Percentiles rank a stretch among this genome's conserved stretches.
phyloP scores from a whole-genome alignment of 352 stramenopile genomes.

The Thalassiosira ordinaria region DNA sequence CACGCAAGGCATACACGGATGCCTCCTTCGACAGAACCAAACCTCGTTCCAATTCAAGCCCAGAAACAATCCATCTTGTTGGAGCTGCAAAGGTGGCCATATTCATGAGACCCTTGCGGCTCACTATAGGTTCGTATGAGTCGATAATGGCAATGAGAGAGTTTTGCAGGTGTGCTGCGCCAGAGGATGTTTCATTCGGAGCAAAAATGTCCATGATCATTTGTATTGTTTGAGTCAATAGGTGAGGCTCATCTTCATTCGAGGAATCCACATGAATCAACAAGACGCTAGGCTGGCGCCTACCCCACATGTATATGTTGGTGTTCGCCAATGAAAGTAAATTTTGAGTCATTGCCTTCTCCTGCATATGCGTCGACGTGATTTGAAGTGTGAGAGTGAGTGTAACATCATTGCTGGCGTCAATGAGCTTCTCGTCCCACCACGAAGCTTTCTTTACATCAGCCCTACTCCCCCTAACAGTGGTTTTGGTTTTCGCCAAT shows the following conservation, averaged over 20 bases:
- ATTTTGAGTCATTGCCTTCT: conserved; percentile 44
- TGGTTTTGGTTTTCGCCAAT: conserved; percentile 25
- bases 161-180: conserved; percentile 33
- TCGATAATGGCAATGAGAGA: conserved; percentile 63
- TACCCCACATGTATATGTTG: conserved; percentile 75
- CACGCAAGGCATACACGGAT: conserved; percentile 58
- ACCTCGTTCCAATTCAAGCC: conserved; percentile 80
- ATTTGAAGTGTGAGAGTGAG: conserved; percentile 80
- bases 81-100: conserved; percentile 78
- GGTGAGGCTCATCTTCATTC: conserved; percentile 3
- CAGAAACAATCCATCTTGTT: conserved; percentile 79
- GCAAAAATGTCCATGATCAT: conserved; percentile 50
- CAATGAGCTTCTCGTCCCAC: conserved; percentile 63
- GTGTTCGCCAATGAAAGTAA: conserved; percentile 62
- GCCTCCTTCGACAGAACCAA: conserved; percentile 72
- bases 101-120: conserved; percentile 81
- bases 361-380: conserved; percentile 51
- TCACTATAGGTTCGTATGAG: conserved; percentile 53
- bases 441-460: conserved; percentile 49
- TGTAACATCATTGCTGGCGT: conserved; percentile 70
- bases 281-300: conserved; percentile 73
- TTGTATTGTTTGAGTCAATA: conserved; percentile 25
- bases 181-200: neutral
- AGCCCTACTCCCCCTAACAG: conserved; percentile 16
- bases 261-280: conserved; percentile 68